Evolutionary conservation across 2,329 filamentous ascomycete species (phyloP).

Genomic region (Aspergillus arachidicola): DNA sequence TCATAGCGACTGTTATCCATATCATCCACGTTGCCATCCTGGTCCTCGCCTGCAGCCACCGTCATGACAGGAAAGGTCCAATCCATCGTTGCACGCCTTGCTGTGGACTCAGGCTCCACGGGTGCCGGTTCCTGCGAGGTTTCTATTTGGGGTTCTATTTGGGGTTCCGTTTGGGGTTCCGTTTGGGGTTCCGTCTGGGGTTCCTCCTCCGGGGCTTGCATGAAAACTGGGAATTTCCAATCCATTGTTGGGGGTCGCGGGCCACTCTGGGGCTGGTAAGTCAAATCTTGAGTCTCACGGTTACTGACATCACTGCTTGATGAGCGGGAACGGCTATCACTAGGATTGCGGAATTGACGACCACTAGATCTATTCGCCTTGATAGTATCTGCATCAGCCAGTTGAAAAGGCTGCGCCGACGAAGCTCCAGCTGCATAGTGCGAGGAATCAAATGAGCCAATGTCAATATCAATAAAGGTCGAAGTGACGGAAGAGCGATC

Average conservation of each 20-base stretch:
- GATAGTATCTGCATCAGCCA: conserved; percentile 57
- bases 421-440: conserved; percentile 57
- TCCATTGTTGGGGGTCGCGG: conserved; percentile 51
- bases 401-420: conserved; percentile 53
- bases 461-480: conserved; percentile 58
- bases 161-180: no score
- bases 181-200: background rate
- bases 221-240: conserved; percentile 48
- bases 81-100: conserved; percentile 50
- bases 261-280: conserved; percentile 36
- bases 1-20: conserved; percentile 29
- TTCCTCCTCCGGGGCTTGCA: conserved; percentile 21
- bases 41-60: conserved; percentile 19
- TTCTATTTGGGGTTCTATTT: conserved; percentile 8
- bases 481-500: conserved; percentile 52
- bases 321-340: conserved; percentile 36
- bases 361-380: conserved; percentile 57
- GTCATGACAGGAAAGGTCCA: conserved; percentile 57
- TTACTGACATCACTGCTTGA: conserved; percentile 32
- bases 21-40: conserved; percentile 6
- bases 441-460: conserved; percentile 54
- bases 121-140: conserved; percentile 6
- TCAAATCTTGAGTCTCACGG: conserved; percentile 30
- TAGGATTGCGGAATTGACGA: conserved; percentile 44
- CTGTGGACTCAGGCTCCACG: conserved; percentile 24